A percentile compares a stretch with the other conserved stretches of the same genome.
Conservation (phyloP, 1,284 basidiomycete species). For the Malassezia yamatoensis region DNA sequence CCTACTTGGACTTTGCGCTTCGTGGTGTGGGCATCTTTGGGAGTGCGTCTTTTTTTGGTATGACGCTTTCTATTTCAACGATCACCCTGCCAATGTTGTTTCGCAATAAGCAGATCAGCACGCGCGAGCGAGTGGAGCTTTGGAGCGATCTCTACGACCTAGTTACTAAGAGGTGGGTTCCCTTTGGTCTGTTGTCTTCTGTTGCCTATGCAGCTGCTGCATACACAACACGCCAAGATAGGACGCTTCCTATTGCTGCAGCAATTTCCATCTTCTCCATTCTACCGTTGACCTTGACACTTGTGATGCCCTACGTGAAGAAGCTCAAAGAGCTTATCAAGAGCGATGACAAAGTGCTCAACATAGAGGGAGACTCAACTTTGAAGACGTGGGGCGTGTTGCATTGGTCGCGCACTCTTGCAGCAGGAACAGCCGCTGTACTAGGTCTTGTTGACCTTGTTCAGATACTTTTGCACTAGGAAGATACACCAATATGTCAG, state of each 20-base stretch:
- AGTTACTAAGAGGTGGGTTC: not conserved
- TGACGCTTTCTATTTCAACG: not conserved
- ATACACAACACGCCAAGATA: not conserved
- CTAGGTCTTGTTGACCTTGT: not conserved
- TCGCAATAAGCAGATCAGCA: not conserved
- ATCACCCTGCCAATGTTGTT: not conserved
- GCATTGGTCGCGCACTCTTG: not conserved
- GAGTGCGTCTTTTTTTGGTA: not conserved
- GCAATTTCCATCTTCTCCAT: not conserved
- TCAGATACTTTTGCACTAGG: not conserved
- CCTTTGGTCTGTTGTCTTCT: not conserved
- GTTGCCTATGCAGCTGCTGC: not conserved
- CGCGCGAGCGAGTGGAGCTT: not conserved
- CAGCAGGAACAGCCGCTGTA: not conserved
- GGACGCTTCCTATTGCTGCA: not conserved
- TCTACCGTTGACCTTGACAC: not conserved
- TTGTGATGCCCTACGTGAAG: not conserved
- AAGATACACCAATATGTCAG: too few species aligned
- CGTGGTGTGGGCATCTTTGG: not conserved
- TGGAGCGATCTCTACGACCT: slow-evolving; percentile 1
- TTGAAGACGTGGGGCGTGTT: not conserved
- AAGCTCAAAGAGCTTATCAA: not conserved
- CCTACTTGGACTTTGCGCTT: not conserved
- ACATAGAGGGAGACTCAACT: not conserved
- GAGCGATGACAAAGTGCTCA: not conserved